Base-by-base conservation (phyloP, 495 filamentous ascomycete species). In the Echria macrotheca region DNA sequence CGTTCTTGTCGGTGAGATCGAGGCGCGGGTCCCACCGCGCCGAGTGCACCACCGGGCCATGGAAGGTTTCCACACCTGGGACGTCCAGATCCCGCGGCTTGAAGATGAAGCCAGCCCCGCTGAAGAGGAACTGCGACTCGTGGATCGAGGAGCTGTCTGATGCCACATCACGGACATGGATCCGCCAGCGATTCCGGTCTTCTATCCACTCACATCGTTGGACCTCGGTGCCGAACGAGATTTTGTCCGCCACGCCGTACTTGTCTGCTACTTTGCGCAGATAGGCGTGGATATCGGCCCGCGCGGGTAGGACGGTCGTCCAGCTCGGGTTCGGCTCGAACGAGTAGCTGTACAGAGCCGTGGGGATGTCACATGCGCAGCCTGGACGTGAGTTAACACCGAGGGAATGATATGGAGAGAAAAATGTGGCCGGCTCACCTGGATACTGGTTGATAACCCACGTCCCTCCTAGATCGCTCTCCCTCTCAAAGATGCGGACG, bases 361-460 rank as follows among this genome's bases (percentile, higher is more conserved):
- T 47, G 5, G 50, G 50, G 2, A 69, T 24, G 0, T 78, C 75
- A 9, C 73, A 73, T 15, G 69, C 75, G 22, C 23, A 29, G 14
- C 33, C 44, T 47, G 3, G 1, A 26, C 11, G 2, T 11, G 17
- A 28, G 19, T 4, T n/a, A n/a, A n/a, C n/a, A n/a, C n/a, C n/a
- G n/a, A n/a, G n/a, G n/a, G n/a, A n/a, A n/a, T n/a, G n/a, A n/a
- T n/a, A n/a, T n/a, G n/a, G n/a, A n/a, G n/a, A n/a, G n/a, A n/a
- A n/a, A n/a, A n/a, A n/a, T n/a, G n/a, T n/a, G n/a, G n/a, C n/a
- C n/a, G n/a, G n/a, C 41, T 14, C 12, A 44, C 25, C 41, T 7
- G 81, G 81, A 57, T 84, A 85, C 46, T 78, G 64, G 56, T 84
- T 84, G 47, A 78, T 81, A 73, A 74, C 81, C 82, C 81, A 85